These are phyloP conservation scores for Boletus hoseneyae DNA, from an alignment of 1,284 basidiomycete genomes.

Conservation along the genomic window DNA sequence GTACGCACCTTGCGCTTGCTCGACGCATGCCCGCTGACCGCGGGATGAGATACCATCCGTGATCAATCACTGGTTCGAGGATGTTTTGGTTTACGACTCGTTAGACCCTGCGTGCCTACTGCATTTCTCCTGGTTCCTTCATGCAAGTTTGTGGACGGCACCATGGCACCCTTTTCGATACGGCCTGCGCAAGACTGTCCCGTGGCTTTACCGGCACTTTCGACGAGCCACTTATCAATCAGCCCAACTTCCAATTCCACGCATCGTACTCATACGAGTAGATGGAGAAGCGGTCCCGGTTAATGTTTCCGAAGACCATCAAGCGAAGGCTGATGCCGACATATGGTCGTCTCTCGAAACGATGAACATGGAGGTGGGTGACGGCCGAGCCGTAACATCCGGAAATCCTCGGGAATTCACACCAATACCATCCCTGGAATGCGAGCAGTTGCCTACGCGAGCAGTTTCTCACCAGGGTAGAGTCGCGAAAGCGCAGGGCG, in stretches of 20 bases:
- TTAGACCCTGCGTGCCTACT: conserved; percentile 1
- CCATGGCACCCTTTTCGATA: conserved; percentile 10
- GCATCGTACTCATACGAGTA: conserved; percentile 15
- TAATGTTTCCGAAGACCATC: conserved; percentile 7
- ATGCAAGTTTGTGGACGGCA: conserved; percentile 9
- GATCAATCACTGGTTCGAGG: conserved; percentile 23
- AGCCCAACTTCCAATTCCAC: conserved; percentile 7
- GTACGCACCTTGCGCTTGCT: not conserved
- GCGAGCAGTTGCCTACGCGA: not conserved
- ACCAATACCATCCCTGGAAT: not conserved
- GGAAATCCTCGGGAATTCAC: not conserved
- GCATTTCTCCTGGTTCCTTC: not conserved
- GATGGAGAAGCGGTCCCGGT: conserved; percentile 17
- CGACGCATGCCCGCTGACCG: no score
- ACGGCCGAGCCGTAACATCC: not conserved
- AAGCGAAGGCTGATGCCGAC: not conserved
- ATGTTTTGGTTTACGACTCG: conserved; percentile 16
- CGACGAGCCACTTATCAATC: not conserved
- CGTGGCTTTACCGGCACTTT: not conserved
- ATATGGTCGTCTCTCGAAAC: not conserved
- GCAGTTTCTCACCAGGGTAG: not conserved
- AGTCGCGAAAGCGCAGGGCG: not conserved
- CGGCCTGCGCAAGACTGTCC: not conserved
- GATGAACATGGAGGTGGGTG: not conserved
- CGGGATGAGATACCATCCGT: conserved; percentile 19